A percentile compares a stretch with the other conserved stretches of the same genome.
Conservation (phyloP, 441 rosid genomes). For the Croton setiger region DNA sequence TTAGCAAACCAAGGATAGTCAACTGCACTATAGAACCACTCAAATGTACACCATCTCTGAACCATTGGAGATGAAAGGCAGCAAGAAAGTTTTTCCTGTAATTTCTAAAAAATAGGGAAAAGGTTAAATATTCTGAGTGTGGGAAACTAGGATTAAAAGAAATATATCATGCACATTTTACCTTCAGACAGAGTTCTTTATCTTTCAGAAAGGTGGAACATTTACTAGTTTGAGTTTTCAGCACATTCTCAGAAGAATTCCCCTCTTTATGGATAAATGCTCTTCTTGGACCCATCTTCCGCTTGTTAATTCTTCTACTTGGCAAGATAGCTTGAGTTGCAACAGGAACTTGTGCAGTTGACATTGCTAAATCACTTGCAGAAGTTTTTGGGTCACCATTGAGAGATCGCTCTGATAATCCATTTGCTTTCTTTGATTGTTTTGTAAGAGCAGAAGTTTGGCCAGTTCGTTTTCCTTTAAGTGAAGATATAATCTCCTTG, state of each 20-base stretch:
- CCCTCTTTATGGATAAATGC: slow-evolving; percentile 35
- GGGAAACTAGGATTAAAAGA: slow-evolving; percentile 8
- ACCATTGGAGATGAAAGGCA: slow-evolving; percentile 62
- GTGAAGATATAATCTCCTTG: slow-evolving; percentile 37
- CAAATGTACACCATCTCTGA: slow-evolving; percentile 85
- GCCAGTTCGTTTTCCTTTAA: slow-evolving; percentile 40
- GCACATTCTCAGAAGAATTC: slow-evolving; percentile 36
- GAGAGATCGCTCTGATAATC: slow-evolving; percentile 36
- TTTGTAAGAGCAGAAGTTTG: slow-evolving; percentile 46
- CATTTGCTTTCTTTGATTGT: slow-evolving; percentile 39
- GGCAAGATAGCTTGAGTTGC: slow-evolving; percentile 36
- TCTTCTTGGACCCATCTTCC: slow-evolving; percentile 56
- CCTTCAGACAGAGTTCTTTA: slow-evolving; percentile 40
- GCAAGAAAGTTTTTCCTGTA: slow-evolving; percentile 67
- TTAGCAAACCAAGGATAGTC: slow-evolving; percentile 99
- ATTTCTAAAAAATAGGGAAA: slow-evolving; percentile 1
- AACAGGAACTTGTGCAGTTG: slow-evolving; percentile 45
- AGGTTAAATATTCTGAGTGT: not conserved
- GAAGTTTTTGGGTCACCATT: slow-evolving; percentile 39
- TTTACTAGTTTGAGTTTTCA: slow-evolving; percentile 34
- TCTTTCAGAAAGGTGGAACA: slow-evolving; percentile 32
- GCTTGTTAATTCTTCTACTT: slow-evolving; percentile 52
- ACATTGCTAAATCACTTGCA: slow-evolving; percentile 30
- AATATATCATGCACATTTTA: slow-evolving; percentile 26
- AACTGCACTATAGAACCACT: slow-evolving; percentile 98